A percentile compares a stretch with the other conserved stretches of the same genome.
Evolutionary conservation across 2,329 filamentous ascomycete genomes (phyloP).

Genomic region (Blastomyces emzantsi): DNA sequence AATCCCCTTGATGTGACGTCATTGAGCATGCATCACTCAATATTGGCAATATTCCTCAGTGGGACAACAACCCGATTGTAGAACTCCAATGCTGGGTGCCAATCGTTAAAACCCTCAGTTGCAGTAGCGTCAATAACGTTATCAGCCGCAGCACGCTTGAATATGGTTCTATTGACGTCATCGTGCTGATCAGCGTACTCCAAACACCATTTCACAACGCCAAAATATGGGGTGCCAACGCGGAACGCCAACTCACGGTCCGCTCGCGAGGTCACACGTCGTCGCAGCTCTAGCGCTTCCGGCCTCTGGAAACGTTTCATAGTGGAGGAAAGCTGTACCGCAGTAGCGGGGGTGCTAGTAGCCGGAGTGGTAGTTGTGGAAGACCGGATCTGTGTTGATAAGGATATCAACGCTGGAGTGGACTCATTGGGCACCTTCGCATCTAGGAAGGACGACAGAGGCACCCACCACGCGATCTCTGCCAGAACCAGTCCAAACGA

Average conservation of each 20-base stretch:
- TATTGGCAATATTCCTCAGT: background rate
- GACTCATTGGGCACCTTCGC: background rate
- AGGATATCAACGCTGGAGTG: background rate
- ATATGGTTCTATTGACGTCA: background rate
- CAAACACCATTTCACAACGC: conserved; percentile 4
- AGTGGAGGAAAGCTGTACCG: conserved; percentile 1
- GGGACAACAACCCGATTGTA: conserved; percentile 5
- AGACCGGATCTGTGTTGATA: background rate
- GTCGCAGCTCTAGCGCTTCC: conserved; percentile 1
- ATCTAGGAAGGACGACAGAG: conserved; percentile 7
- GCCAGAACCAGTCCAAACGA: conserved; percentile 5
- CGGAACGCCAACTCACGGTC: conserved; percentile 5
- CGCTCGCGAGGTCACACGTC: conserved; percentile 5
- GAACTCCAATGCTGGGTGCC: conserved; percentile 8
- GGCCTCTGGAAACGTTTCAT: conserved; percentile 1
- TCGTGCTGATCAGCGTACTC: background rate
- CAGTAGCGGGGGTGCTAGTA: background rate
- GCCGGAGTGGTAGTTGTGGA: background rate
- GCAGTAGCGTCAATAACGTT: background rate
- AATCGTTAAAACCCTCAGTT: background rate
- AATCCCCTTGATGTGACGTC: background rate
- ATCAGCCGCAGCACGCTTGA: background rate
- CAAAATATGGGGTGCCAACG: conserved; percentile 4
- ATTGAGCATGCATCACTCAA: background rate
- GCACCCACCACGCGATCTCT: conserved; percentile 7